Evolutionary conservation across 176 grass and related monocot genomes (phyloP).

Genomic region (Pharus latifolius): DNA sequence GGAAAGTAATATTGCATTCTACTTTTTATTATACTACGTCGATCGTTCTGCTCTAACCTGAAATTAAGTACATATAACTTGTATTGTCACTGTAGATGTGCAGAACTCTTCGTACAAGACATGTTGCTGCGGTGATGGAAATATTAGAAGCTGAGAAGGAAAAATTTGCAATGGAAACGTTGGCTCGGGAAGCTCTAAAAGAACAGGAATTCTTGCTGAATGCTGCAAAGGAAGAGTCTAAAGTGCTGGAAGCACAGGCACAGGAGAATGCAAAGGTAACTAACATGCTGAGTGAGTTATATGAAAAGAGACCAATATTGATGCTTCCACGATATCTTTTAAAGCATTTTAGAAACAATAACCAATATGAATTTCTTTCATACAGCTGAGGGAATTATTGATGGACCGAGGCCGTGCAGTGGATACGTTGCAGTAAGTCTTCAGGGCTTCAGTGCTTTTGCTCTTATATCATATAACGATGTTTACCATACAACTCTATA

Average conservation of each 20-base stretch:
- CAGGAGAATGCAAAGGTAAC: slow-evolving; percentile 60
- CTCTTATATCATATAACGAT: neutral
- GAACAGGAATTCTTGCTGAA: slow-evolving; percentile 44
- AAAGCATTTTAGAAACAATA: neutral
- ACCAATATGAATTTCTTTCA: slow-evolving; percentile 14
- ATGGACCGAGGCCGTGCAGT: slow-evolving; percentile 46
- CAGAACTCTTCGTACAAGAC: slow-evolving; percentile 41
- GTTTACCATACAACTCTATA: neutral
- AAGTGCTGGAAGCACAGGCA: slow-evolving; percentile 48
- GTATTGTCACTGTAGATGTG: slow-evolving; percentile 31
- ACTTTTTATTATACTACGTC: neutral
- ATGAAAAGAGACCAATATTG: neutral
- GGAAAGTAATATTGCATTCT: too few relatives aligned
- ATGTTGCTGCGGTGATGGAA: slow-evolving; percentile 28
- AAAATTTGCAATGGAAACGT: slow-evolving; percentile 40
- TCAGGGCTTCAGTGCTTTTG: neutral
- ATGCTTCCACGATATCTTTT: neutral
- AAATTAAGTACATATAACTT: neutral
- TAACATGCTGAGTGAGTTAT: neutral
- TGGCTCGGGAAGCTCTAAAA: slow-evolving; percentile 26
- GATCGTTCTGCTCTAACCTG: neutral
- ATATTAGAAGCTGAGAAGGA: slow-evolving; percentile 31
- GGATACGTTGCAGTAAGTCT: slow-evolving; percentile 70
- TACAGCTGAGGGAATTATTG: slow-evolving; percentile 66
- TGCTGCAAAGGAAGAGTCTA: slow-evolving; percentile 36